Percentiles rank a stretch among this genome's conserved stretches.
These are phyloP conservation scores for Tephrocybe sp. DNA, from an alignment of 768 basidiomycete species.

Conservation along the genomic window DNA sequence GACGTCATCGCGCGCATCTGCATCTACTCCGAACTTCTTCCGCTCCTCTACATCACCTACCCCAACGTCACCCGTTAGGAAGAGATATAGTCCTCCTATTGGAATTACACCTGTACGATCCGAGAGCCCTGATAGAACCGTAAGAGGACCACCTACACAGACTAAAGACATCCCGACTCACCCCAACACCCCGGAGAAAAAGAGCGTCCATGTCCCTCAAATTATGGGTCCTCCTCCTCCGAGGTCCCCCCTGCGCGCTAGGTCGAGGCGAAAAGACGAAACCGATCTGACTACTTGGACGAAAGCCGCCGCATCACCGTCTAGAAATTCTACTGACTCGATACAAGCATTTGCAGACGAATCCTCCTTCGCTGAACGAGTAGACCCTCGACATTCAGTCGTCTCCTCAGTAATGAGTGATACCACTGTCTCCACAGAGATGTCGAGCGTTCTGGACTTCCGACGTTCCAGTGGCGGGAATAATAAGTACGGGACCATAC, in stretches of 20 bases:
- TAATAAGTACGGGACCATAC: slow-evolving; percentile 75
- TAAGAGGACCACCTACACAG: slow-evolving; percentile 14
- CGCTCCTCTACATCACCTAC: slow-evolving; percentile 38
- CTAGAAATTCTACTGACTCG: slow-evolving; percentile 32
- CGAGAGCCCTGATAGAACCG: slow-evolving; percentile 51
- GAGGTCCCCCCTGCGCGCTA: slow-evolving; percentile 54
- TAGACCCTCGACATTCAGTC: slow-evolving; percentile 57
- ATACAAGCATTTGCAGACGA: slow-evolving; percentile 35
- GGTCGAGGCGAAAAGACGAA: slow-evolving; percentile 29
- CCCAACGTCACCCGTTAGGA: slow-evolving; percentile 37
- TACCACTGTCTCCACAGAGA: slow-evolving; percentile 42
- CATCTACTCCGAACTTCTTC: slow-evolving; percentile 64
- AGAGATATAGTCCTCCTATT: slow-evolving; percentile 52
- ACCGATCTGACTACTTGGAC: slow-evolving; percentile 33
- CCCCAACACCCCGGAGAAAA: slow-evolving; percentile 26
- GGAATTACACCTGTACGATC: slow-evolving; percentile 53
- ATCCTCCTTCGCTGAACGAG: slow-evolving; percentile 34
- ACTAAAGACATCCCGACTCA: slow-evolving; percentile 21
- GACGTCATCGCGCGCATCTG: slow-evolving; percentile 42
- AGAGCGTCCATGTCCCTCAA: slow-evolving; percentile 39
- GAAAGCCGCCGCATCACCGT: slow-evolving; percentile 26
- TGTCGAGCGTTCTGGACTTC: slow-evolving; percentile 65
- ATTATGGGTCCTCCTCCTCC: slow-evolving; percentile 33
- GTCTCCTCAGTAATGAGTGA: slow-evolving; percentile 65
- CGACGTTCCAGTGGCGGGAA: slow-evolving; percentile 33